A percentile compares a stretch with the other conserved stretches of the same genome.
phyloP scores from a whole-genome alignment of 148 eudicot genomes.

The Agrostemma githago region DNA sequence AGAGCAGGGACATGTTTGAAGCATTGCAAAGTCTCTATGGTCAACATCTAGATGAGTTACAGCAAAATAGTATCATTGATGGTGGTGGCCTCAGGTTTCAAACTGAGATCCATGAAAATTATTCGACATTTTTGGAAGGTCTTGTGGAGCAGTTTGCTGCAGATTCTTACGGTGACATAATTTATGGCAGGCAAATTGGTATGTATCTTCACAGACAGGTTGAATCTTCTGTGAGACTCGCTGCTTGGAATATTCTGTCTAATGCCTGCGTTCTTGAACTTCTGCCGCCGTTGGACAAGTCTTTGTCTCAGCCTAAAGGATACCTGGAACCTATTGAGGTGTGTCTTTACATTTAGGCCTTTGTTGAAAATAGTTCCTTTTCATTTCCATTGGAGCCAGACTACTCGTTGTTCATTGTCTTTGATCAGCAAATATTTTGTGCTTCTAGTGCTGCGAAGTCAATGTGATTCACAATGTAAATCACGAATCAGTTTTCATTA shows the following conservation, averaged over 20 bases:
- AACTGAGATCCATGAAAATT: slow-evolving; percentile 69
- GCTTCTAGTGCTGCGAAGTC: background rate
- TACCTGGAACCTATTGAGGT: slow-evolving; percentile 92
- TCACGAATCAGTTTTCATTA: background rate
- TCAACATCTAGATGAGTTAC: slow-evolving; percentile 45
- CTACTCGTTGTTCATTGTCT: background rate
- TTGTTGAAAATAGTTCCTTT: background rate
- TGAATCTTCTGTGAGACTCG: slow-evolving; percentile 64
- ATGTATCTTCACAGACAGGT: slow-evolving; percentile 65
- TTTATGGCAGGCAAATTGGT: slow-evolving; percentile 71
- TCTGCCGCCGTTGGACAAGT: slow-evolving; percentile 62
- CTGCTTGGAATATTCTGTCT: slow-evolving; percentile 69
- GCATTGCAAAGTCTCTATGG: slow-evolving; percentile 73
- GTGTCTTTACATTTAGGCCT: slow-evolving; percentile 4
- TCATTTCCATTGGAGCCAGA: background rate
- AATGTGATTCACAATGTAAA: background rate
- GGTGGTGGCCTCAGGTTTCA: slow-evolving; percentile 44
- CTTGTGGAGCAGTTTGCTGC: slow-evolving; percentile 89
- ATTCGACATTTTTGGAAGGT: slow-evolving; percentile 68
- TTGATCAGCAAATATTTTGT: background rate
- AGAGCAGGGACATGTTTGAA: slow-evolving; percentile 56
- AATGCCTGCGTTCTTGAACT: slow-evolving; percentile 83
- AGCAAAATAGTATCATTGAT: slow-evolving; percentile 20
- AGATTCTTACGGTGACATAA: slow-evolving; percentile 70
- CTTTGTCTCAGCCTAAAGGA: slow-evolving; percentile 54